Percentiles rank a stretch among this genome's conserved stretches.
phyloP scores from a whole-genome alignment of 164 flowering plant genomes.

The Akebia trifoliata region DNA sequence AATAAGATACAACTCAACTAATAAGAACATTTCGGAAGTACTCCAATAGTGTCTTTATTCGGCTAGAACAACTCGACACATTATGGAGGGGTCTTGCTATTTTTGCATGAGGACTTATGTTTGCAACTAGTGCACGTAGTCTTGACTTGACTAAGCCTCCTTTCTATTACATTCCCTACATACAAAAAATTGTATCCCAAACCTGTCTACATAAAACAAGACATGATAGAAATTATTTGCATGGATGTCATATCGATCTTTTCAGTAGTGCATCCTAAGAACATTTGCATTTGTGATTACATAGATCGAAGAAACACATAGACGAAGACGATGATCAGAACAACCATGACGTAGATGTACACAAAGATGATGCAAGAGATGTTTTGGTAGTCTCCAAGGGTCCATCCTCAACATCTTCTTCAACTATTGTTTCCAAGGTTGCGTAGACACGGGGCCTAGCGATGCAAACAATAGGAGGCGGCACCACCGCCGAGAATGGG shows the following conservation, averaged over 20 bases:
- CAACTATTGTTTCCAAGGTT: background rate
- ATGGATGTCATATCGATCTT: background rate
- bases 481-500: background rate
- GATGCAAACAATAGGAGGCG: background rate
- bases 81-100: too few relatives aligned
- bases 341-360: background rate
- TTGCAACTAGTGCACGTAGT: too few relatives aligned
- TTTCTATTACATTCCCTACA: too few relatives aligned
- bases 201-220: background rate
- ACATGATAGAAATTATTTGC: background rate
- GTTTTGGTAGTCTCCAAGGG: background rate
- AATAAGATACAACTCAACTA: too few relatives aligned
- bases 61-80: too few relatives aligned
- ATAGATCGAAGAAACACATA: background rate
- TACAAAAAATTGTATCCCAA: too few relatives aligned
- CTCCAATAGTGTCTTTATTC: too few relatives aligned
- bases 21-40: too few relatives aligned
- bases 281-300: background rate
- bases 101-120: too few relatives aligned
- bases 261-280: background rate
- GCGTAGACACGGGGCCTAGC: background rate
- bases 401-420: background rate
- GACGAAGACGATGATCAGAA: background rate
- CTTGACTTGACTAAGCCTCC: too few relatives aligned
- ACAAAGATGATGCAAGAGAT: background rate